Percentiles rank a stretch among this genome's conserved stretches.
Conservation (phyloP, 2,329 filamentous ascomycete species). For the Aspergillus sp. region DNA sequence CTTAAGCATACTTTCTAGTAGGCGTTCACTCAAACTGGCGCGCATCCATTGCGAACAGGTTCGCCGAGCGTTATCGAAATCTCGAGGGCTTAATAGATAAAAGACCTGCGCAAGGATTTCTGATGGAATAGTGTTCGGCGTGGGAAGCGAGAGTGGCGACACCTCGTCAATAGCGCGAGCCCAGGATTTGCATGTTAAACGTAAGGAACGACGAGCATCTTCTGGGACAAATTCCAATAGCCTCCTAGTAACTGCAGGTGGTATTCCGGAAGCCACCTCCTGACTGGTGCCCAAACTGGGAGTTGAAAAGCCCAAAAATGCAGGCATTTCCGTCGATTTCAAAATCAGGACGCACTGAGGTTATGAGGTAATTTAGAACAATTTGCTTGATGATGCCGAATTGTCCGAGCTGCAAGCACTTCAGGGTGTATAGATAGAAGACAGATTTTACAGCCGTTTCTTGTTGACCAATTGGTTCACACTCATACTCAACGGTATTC, state of each 20-base stretch:
- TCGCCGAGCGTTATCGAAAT: constrained; percentile 62
- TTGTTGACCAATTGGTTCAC: background rate
- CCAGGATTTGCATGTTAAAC: constrained; percentile 38
- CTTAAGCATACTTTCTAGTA: constrained; percentile 56
- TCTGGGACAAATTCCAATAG: constrained; percentile 10
- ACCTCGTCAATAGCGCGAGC: constrained; percentile 25
- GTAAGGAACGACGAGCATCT: constrained; percentile 21
- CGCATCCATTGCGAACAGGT: constrained; percentile 62
- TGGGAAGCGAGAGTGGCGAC: constrained; percentile 24
- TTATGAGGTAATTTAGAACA: background rate
- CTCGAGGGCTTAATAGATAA: constrained; percentile 43
- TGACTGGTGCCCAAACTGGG: background rate
- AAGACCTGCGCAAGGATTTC: constrained; percentile 54
- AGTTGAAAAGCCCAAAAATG: background rate
- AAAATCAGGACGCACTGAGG: background rate
- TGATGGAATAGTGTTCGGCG: constrained; percentile 41
- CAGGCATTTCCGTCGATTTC: background rate
- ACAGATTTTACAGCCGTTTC: background rate
- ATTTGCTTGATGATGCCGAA: background rate
- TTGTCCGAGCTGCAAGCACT: background rate
- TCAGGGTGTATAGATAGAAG: background rate
- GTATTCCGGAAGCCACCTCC: background rate
- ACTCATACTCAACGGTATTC: background rate
- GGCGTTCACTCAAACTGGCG: constrained; percentile 51
- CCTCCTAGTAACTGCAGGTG: constrained; percentile 8